Evolutionary conservation across 768 basidiomycete species (phyloP).

Genomic region (Naganishia randhawae): DNA sequence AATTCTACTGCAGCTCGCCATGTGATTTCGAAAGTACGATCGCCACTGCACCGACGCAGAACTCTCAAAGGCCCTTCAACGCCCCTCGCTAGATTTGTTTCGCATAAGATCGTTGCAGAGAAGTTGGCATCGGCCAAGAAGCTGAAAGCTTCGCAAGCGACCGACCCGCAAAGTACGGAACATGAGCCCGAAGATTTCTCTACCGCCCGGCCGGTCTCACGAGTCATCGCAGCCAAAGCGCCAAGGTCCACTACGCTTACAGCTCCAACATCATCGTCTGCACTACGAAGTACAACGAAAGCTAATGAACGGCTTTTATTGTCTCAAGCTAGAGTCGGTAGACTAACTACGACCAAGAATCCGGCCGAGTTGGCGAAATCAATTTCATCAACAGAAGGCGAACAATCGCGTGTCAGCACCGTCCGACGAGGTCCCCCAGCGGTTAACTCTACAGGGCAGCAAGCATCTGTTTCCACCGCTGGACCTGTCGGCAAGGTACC

Average conservation of each 20-base stretch:
- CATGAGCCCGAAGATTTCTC: background rate
- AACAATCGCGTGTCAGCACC: background rate
- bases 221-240: background rate
- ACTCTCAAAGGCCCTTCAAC: constrained; percentile 25
- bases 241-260: constrained; percentile 6
- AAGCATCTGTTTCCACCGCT: background rate
- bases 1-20: constrained; percentile 6
- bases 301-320: background rate
- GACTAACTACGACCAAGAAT: background rate
- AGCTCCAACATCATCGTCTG: constrained; percentile 16
- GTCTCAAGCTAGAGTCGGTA: background rate
- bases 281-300: constrained; percentile 9
- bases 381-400: background rate
- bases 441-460: background rate
- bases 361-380: background rate
- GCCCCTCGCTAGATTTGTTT: constrained; percentile 27
- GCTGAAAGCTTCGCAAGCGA: background rate
- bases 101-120: constrained; percentile 29
- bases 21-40: background rate
- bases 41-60: constrained; percentile 13
- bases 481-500: background rate
- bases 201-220: background rate
- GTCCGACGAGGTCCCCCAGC: background rate
- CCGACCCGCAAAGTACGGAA: background rate
- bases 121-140: constrained; percentile 29